Evolutionary conservation across 208 protist genomes (phyloP).

Genomic region (Trypanosoma mega): DNA sequence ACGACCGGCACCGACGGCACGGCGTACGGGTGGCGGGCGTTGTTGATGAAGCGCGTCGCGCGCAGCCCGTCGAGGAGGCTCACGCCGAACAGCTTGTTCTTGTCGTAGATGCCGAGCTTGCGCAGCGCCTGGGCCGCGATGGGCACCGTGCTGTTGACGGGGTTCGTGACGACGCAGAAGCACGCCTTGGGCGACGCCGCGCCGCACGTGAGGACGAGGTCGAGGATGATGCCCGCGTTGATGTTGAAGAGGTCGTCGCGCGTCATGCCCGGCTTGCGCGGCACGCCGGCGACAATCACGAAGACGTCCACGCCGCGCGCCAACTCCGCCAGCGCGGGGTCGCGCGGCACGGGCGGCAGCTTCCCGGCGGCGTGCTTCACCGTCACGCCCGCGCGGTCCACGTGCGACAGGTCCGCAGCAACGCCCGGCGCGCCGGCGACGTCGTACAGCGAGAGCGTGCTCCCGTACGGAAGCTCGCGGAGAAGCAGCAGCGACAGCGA

Average conservation of each 20-base stretch:
- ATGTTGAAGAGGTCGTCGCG: slow-evolving; percentile 96
- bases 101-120: slow-evolving; percentile 90
- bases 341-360: slow-evolving; percentile 55
- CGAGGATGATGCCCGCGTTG: slow-evolving; percentile 93
- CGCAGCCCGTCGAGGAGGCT: slow-evolving; percentile 93
- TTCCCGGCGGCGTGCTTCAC: slow-evolving; percentile 79
- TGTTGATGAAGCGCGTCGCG: slow-evolving; percentile 91
- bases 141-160: slow-evolving; percentile 96
- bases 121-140: slow-evolving; percentile 93
- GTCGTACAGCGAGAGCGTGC: slow-evolving; percentile 92
- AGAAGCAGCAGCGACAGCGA: slow-evolving; percentile 87
- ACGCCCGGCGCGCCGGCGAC: slow-evolving; percentile 90
- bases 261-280: slow-evolving; percentile 97
- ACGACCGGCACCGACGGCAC: slow-evolving; percentile 85
- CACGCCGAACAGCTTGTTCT: slow-evolving; percentile 88
- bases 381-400: slow-evolving; percentile 70
- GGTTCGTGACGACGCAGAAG: slow-evolving; percentile 95
- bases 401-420: slow-evolving; percentile 94
- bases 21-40: slow-evolving; percentile 47
- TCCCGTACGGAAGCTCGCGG: slow-evolving; percentile 66
- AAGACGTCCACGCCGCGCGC: slow-evolving; percentile 90
- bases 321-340: slow-evolving; percentile 61
- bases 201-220: slow-evolving; percentile 85
- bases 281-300: slow-evolving; percentile 94
- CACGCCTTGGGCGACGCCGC: slow-evolving; percentile 86